These are phyloP conservation scores for Fusarium abutilonis DNA, from an alignment of 2,329 filamentous ascomycete species.

Conservation along the genomic window DNA sequence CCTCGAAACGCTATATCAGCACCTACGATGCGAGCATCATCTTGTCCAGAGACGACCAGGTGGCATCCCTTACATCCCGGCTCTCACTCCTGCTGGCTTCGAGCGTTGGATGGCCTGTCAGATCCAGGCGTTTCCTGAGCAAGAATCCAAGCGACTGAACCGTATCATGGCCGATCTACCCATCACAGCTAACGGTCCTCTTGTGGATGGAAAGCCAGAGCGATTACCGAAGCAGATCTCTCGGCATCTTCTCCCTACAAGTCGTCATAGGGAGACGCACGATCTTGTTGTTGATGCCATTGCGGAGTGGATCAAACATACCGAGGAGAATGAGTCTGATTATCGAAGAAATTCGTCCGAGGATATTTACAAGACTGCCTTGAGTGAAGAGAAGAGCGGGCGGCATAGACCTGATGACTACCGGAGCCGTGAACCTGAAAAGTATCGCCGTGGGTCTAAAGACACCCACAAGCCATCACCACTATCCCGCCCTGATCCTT, in stretches of 20 bases:
- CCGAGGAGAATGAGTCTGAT: conserved; percentile 31
- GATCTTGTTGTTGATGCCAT: conserved; percentile 70
- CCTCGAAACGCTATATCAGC: conserved; percentile 62
- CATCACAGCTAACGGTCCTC: conserved; percentile 65
- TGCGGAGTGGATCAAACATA: conserved; percentile 52
- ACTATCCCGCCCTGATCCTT: conserved; percentile 27
- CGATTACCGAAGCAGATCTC: conserved; percentile 83
- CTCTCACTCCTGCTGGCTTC: conserved; percentile 74
- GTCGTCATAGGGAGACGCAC: conserved; percentile 65
- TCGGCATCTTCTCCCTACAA: conserved; percentile 73
- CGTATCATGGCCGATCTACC: conserved; percentile 76
- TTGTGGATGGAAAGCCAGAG: conserved; percentile 72
- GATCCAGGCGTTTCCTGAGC: conserved; percentile 79
- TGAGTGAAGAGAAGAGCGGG: conserved; percentile 28
- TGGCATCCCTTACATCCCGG: conserved; percentile 68
- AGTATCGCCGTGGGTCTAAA: conserved; percentile 31
- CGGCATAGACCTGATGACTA: conserved; percentile 36
- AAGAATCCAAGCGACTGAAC: conserved; percentile 75
- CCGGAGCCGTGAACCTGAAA: conserved; percentile 23
- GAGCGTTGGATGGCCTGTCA: conserved; percentile 76
- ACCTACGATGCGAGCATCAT: conserved; percentile 69
- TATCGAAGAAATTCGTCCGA: conserved; percentile 26
- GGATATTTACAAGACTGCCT: conserved; percentile 20
- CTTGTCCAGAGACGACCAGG: conserved; percentile 65
- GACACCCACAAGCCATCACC: conserved; percentile 33